These are phyloP conservation scores for Biscutella laevigata DNA, from an alignment of 441 rosid genomes.

Conservation along the genomic window DNA sequence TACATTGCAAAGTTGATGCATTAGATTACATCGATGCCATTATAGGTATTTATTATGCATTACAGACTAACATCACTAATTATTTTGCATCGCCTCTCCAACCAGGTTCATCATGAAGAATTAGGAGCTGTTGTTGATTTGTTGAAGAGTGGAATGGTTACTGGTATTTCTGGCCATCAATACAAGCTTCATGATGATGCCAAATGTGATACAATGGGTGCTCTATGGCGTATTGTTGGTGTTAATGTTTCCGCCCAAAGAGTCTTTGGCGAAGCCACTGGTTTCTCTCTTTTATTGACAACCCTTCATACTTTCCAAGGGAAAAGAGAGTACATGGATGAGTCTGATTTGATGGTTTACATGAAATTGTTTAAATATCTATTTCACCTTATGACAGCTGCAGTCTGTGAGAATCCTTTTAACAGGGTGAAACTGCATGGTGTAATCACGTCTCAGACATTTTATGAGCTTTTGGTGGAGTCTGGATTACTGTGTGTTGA, in stretches of 20 bases:
- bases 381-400: conserved; percentile 88
- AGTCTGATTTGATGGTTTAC: conserved; percentile 43
- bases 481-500: conserved; percentile 96
- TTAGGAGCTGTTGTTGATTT: conserved; percentile 85
- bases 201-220: conserved; percentile 95
- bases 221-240: conserved; percentile 96
- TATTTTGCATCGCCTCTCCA: conserved; percentile 18
- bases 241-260: conserved; percentile 76
- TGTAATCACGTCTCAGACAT: conserved; percentile 80
- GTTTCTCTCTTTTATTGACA: conserved; percentile 95
- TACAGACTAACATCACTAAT: background rate
- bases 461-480: conserved; percentile 86
- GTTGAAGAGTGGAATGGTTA: conserved; percentile 98
- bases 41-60: conserved; percentile 4
- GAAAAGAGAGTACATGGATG: conserved; percentile 47
- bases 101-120: conserved; percentile 90
- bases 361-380: conserved; percentile 81
- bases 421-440: conserved; percentile 86
- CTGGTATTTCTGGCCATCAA: conserved; percentile 82
- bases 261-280: conserved; percentile 96
- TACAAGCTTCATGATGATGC: conserved; percentile 88
- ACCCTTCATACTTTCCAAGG: conserved; percentile 86
- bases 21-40: background rate
- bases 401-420: conserved; percentile 64
- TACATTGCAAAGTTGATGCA: background rate